These are phyloP conservation scores for Penicillium italicum DNA, from an alignment of 2,329 filamentous ascomycete species.

Conservation along the genomic window DNA sequence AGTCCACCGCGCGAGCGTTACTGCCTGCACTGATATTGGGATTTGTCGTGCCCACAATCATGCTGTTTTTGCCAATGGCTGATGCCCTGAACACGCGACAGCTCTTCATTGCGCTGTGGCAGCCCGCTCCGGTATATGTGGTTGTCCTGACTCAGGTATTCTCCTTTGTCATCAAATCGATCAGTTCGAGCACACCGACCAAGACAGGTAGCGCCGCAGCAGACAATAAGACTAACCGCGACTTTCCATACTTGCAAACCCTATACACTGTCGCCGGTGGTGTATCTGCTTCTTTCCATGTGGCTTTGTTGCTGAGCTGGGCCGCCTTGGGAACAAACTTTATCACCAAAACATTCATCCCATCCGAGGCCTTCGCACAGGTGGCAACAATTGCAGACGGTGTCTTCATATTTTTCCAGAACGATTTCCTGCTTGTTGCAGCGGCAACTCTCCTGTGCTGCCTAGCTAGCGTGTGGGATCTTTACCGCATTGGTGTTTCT, in stretches of 20 bases:
- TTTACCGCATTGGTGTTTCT: conserved; percentile 19
- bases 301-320: not conserved
- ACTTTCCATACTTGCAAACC: not conserved
- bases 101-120: conserved; percentile 23
- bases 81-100: conserved; percentile 13
- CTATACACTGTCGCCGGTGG: conserved; percentile 6
- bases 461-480: conserved; percentile 18
- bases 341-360: conserved; percentile 17
- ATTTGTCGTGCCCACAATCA: conserved; percentile 23
- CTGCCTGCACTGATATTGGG: conserved; percentile 24
- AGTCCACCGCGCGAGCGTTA: conserved; percentile 21
- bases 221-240: not conserved
- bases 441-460: conserved; percentile 19
- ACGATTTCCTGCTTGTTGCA: conserved; percentile 23
- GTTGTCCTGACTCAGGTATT: conserved; percentile 15
- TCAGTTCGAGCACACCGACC: not conserved
- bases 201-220: not conserved
- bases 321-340: conserved; percentile 1
- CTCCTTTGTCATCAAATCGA: conserved; percentile 1
- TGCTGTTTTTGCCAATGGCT: conserved; percentile 23
- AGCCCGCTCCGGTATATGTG: conserved; percentile 22
- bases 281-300: conserved; percentile 10
- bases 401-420: conserved; percentile 24
- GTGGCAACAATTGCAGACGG: conserved; percentile 15
- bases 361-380: conserved; percentile 4